phyloP scores from a whole-genome alignment of 495 filamentous ascomycete species.

The Lichenothelia convexa region DNA sequence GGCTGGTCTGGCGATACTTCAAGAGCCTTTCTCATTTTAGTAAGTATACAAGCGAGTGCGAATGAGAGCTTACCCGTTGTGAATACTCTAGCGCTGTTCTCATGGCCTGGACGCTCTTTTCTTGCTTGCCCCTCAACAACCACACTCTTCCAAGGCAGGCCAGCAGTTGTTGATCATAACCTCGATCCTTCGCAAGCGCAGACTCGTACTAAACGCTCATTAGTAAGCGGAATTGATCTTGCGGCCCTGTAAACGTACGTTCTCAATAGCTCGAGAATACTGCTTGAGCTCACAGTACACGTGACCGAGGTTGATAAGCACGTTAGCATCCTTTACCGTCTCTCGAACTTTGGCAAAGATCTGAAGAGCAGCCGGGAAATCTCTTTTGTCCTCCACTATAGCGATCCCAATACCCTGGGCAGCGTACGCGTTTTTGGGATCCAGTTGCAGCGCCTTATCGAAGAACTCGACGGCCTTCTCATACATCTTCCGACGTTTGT shows the following conservation, averaged over 20 bases:
- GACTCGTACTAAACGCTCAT: slow-evolving; percentile 47
- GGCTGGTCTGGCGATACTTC: slow-evolving; percentile 61
- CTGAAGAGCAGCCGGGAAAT: slow-evolving; percentile 58
- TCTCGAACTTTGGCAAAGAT: slow-evolving; percentile 80
- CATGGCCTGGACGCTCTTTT: slow-evolving; percentile 62
- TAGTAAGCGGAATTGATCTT: not conserved
- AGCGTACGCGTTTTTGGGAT: slow-evolving; percentile 84
- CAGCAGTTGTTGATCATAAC: slow-evolving; percentile 61
- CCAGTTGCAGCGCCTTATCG: slow-evolving; percentile 85
- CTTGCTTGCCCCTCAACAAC: slow-evolving; percentile 67
- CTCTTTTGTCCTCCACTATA: slow-evolving; percentile 80
- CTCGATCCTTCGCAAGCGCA: slow-evolving; percentile 67
- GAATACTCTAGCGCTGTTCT: slow-evolving; percentile 77
- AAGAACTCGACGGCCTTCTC: slow-evolving; percentile 92
- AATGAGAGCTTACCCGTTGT: slow-evolving; percentile 34
- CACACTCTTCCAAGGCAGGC: slow-evolving; percentile 91
- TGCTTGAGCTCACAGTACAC: slow-evolving; percentile 78
- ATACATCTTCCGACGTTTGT: slow-evolving; percentile 73
- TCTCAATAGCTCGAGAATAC: slow-evolving; percentile 75
- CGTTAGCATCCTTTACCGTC: slow-evolving; percentile 66
- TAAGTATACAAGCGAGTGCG: no score
- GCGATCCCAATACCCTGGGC: slow-evolving; percentile 93
- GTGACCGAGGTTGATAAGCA: slow-evolving; percentile 84
- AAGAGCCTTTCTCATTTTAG: no score
- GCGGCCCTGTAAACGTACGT: slow-evolving; percentile 21